Evolutionary conservation across 2,329 filamentous ascomycete genomes (phyloP).

Genomic region (Curvularia sp.): DNA sequence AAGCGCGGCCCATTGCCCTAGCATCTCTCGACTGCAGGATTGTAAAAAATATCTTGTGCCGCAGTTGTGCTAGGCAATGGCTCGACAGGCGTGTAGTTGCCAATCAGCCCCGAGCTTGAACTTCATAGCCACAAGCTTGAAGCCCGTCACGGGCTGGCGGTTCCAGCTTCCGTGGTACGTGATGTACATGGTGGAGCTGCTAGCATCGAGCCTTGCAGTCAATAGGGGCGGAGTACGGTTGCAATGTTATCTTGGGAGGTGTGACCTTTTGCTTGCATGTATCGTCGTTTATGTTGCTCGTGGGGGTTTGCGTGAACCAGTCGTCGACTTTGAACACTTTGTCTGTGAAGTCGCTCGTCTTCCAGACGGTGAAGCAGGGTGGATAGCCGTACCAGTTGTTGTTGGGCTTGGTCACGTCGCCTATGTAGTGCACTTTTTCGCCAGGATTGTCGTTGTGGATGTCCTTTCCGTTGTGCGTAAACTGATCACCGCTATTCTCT

Average conservation of each 20-base stretch:
- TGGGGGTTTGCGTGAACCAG: slow-evolving; percentile 46
- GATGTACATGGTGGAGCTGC: slow-evolving; percentile 66
- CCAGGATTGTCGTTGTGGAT: slow-evolving; percentile 73
- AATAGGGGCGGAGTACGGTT: slow-evolving; percentile 73
- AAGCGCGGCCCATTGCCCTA: slow-evolving; percentile 50
- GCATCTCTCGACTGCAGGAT: slow-evolving; percentile 61
- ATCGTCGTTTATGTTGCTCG: slow-evolving; percentile 55
- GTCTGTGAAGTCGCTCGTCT: slow-evolving; percentile 58
- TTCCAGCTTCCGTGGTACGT: slow-evolving; percentile 76
- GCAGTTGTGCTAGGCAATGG: slow-evolving; percentile 57
- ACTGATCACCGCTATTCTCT: slow-evolving; percentile 74
- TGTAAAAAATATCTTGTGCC: slow-evolving; percentile 63
- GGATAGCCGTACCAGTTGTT: slow-evolving; percentile 73
- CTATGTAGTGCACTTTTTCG: slow-evolving; percentile 76
- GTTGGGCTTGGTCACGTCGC: slow-evolving; percentile 56
- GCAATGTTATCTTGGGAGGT: slow-evolving; percentile 61
- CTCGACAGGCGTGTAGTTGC: slow-evolving; percentile 51
- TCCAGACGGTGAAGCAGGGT: slow-evolving; percentile 71
- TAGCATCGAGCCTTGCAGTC: slow-evolving; percentile 70
- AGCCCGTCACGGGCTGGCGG: slow-evolving; percentile 57
- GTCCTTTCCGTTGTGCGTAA: slow-evolving; percentile 65
- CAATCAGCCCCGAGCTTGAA: slow-evolving; percentile 52
- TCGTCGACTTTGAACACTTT: slow-evolving; percentile 58
- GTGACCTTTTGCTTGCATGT: slow-evolving; percentile 52
- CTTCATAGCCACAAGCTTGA: slow-evolving; percentile 57